Conservation (phyloP, 148 eudicot genomes). For the Rhododendron kiyosumense region DNA sequence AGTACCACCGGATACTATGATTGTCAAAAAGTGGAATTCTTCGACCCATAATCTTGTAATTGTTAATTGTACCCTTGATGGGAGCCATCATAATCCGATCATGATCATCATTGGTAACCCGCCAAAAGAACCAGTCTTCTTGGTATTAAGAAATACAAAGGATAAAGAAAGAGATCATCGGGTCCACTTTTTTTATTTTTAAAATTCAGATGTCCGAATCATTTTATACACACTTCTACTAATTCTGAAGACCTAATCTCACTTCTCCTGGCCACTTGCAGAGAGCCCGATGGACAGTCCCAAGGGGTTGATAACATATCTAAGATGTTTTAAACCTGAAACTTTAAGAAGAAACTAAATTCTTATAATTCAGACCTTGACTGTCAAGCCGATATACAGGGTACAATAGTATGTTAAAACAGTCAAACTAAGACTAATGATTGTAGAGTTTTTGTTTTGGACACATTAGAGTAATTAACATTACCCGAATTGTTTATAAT, state of each 20-base stretch:
- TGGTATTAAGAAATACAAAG: not conserved
- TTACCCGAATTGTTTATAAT: not conserved
- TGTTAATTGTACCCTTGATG: not conserved
- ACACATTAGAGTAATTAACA: not conserved
- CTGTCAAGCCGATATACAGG: too few species aligned
- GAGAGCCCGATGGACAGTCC: too few species aligned
- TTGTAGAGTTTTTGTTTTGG: not conserved
- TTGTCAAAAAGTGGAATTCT: not conserved
- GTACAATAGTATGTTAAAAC: not conserved
- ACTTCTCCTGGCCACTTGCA: too few species aligned
- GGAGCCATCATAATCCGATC: conserved; percentile 3
- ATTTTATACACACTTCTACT: too few species aligned
- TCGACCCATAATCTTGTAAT: conserved; percentile 4
- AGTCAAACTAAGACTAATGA: not conserved
- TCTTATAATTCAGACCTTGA: too few species aligned
- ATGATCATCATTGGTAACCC: conserved; percentile 9
- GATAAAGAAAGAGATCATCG: not conserved
- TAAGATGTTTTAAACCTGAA: too few species aligned
- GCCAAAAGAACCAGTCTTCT: conserved; percentile 7
- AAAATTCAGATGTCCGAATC: rapidly evolving
- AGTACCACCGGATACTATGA: not conserved
- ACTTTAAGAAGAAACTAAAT: too few species aligned
- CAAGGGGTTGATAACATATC: too few species aligned
- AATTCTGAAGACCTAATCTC: too few species aligned
- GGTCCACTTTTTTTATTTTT: not conserved